Evolutionary conservation across 2,329 filamentous ascomycete genomes (phyloP).

Genomic region (Emydomyces testavorans): DNA sequence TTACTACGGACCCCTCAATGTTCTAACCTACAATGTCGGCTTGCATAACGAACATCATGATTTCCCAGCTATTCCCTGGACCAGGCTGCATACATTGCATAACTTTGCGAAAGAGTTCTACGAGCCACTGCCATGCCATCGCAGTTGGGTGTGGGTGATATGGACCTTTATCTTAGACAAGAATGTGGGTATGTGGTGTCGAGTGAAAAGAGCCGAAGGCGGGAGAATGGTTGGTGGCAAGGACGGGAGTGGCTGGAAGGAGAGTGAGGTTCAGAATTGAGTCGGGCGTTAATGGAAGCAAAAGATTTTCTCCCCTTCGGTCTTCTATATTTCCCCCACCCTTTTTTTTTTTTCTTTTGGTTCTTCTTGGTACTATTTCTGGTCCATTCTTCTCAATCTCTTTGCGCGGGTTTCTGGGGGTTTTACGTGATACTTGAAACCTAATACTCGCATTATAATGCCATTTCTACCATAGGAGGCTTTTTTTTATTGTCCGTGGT

Average conservation of each 20-base stretch:
- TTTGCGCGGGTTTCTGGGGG: background rate
- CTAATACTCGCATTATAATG: background rate
- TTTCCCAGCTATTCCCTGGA: slow-evolving; percentile 96
- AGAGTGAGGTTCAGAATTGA: slow-evolving; percentile 56
- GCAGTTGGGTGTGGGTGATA: slow-evolving; percentile 84
- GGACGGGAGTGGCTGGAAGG: slow-evolving; percentile 50
- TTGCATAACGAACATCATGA: slow-evolving; percentile 99
- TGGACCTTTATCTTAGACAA: slow-evolving; percentile 93
- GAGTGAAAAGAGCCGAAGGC: slow-evolving; percentile 83
- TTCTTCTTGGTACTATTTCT: background rate
- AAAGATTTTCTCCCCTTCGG: background rate
- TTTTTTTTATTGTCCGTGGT: background rate
- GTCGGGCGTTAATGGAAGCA: slow-evolving; percentile 5
- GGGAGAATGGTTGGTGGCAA: slow-evolving; percentile 47
- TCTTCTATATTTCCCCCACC: background rate
- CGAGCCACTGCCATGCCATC: slow-evolving; percentile 69
- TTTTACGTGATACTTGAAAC: background rate
- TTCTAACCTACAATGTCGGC: slow-evolving; percentile 92
- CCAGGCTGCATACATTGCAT: slow-evolving; percentile 63
- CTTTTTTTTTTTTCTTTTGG: background rate
- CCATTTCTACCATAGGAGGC: background rate
- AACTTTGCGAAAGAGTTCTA: slow-evolving; percentile 85
- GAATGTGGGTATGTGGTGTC: slow-evolving; percentile 77
- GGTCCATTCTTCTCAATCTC: background rate
- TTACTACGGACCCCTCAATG: slow-evolving; percentile 88